Percentiles rank a stretch among this genome's conserved stretches.
Evolutionary conservation across 768 basidiomycete genomes (phyloP).

Genomic region (Suillus cothurnatus): DNA sequence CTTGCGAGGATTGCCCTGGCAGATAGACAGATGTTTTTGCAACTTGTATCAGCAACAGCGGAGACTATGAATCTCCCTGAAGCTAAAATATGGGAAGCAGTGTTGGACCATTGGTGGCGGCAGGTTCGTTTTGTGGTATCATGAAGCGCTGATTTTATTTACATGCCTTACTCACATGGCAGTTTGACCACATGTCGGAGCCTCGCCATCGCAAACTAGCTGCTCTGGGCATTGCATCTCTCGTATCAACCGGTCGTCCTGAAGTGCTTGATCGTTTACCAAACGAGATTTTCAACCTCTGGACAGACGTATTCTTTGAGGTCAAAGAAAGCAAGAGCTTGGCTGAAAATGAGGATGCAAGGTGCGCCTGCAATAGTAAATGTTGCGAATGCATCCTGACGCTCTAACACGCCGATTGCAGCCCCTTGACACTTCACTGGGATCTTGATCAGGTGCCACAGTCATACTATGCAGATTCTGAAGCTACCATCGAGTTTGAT

Average conservation of each 20-base stretch:
- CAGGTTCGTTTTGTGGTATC: conserved; percentile 50
- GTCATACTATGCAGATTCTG: conserved; percentile 61
- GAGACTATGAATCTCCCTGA: conserved; percentile 49
- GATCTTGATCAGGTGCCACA: conserved; percentile 61
- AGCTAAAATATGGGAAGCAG: conserved; percentile 56
- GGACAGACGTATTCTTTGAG: conserved; percentile 89
- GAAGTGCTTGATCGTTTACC: conserved; percentile 74
- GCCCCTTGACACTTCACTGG: conserved; percentile 65
- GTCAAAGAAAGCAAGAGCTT: conserved; percentile 67
- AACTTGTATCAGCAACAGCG: conserved; percentile 68
- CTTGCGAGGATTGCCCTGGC: conserved; percentile 73
- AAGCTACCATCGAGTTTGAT: conserved; percentile 75
- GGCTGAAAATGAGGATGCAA: conserved; percentile 38
- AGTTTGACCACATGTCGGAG: conserved; percentile 94
- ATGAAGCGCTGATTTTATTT: background rate
- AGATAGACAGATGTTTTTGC: conserved; percentile 67
- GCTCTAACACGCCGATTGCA: conserved; percentile 7
- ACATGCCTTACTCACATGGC: conserved; percentile 9
- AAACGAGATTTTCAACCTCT: conserved; percentile 80
- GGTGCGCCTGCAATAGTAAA: conserved; percentile 24
- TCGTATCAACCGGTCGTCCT: conserved; percentile 73
- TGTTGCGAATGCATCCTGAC: conserved; percentile 2
- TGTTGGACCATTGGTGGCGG: conserved; percentile 84
- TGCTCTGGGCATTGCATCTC: conserved; percentile 78
- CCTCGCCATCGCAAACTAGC: conserved; percentile 80